Percentiles rank a stretch among this genome's conserved stretches.
Evolutionary conservation across 805 yeast genomes (phyloP).

Genomic region (Blastobotrys peoriensis): DNA sequence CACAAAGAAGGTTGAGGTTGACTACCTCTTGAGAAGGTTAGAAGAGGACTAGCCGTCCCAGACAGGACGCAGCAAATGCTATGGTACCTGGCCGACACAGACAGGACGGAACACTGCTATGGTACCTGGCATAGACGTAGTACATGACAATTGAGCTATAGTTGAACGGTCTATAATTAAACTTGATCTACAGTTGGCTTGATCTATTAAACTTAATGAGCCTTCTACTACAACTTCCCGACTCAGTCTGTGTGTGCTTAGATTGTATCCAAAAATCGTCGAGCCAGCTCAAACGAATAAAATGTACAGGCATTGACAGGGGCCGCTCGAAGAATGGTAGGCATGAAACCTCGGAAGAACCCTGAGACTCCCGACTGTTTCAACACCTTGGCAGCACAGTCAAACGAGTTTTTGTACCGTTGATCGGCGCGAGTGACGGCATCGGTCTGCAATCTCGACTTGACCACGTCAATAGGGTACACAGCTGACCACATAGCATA

Average conservation of each 20-base stretch:
- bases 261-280: constrained; percentile 36
- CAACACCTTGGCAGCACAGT: constrained; percentile 52
- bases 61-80: too few relatives aligned
- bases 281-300: constrained; percentile 84
- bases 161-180: too few relatives aligned
- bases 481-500: constrained; percentile 78
- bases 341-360: constrained; percentile 84
- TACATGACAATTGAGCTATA: too few relatives aligned
- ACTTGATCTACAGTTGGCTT: too few relatives aligned
- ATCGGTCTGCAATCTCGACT: constrained; percentile 82
- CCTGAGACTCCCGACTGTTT: constrained; percentile 63
- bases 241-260: too few relatives aligned
- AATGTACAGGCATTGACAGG: constrained; percentile 98
- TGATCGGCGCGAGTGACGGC: constrained; percentile 54
- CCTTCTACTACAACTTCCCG: too few relatives aligned
- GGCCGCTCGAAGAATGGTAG: constrained; percentile 92
- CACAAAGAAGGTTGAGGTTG: constrained; percentile 93
- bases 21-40: constrained; percentile 76
- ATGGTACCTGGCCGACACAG: too few relatives aligned
- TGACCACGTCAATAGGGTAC: constrained; percentile 88
- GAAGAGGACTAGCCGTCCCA: constrained; percentile 58
- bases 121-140: too few relatives aligned
- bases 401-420: constrained; percentile 49
- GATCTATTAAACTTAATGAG: too few relatives aligned
- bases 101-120: too few relatives aligned